Evolutionary conservation across 805 yeast species (phyloP).

Genomic region (Ogataea trehaloabstinens): DNA sequence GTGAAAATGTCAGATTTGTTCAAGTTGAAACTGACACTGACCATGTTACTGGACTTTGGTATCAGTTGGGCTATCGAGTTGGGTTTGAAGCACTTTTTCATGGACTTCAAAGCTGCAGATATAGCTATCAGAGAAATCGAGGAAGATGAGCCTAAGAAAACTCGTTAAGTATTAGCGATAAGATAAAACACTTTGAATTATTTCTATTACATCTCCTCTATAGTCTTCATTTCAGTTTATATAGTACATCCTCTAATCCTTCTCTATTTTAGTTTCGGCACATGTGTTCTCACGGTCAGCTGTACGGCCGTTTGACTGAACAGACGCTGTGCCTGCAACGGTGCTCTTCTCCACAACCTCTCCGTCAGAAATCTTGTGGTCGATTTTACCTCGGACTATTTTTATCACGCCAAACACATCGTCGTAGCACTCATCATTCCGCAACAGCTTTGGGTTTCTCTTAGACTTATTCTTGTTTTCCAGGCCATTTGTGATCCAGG

Average conservation of each 20-base stretch:
- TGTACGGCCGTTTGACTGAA: neutral
- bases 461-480: slow-evolving; percentile 25
- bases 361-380: slow-evolving; percentile 22
- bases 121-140: slow-evolving; percentile 54
- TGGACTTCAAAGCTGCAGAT: slow-evolving; percentile 90
- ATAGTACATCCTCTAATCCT: no score
- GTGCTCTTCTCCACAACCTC: slow-evolving; percentile 17
- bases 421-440: slow-evolving; percentile 25
- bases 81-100: slow-evolving; percentile 77
- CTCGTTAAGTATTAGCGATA: no score
- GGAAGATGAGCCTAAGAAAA: slow-evolving; percentile 12
- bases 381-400: slow-evolving; percentile 24
- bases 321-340: no score
- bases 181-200: no score
- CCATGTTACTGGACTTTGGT: slow-evolving; percentile 73
- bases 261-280: no score
- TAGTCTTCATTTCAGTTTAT: no score
- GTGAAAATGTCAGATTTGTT: slow-evolving; percentile 79
- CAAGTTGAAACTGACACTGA: slow-evolving; percentile 71
- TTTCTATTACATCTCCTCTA: no score
- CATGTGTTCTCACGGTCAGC: neutral
- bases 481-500: slow-evolving; percentile 23
- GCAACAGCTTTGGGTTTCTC: slow-evolving; percentile 19
- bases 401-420: slow-evolving; percentile 24
- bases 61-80: slow-evolving; percentile 77